These are phyloP conservation scores for Oryza punctata DNA, from an alignment of 176 grass and related monocot genomes.

Conservation along the genomic window DNA sequence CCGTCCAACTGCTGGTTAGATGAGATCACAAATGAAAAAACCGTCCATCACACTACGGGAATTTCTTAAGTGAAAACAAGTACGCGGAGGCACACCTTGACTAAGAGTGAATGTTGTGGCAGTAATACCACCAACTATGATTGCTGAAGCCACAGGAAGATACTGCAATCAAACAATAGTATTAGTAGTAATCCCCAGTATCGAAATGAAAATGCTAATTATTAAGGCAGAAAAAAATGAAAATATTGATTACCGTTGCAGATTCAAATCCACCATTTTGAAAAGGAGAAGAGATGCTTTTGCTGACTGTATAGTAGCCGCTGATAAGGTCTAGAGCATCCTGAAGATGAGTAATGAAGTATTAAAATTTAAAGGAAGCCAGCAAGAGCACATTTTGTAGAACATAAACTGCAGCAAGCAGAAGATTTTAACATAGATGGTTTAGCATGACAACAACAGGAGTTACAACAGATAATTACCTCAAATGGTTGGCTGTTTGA, in stretches of 20 bases:
- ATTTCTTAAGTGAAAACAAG: neutral
- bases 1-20: constrained; percentile 50
- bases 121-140: constrained; percentile 87
- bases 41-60: neutral
- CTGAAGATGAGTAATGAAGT: constrained; percentile 54
- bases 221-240: constrained; percentile 19
- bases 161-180: constrained; percentile 58
- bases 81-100: constrained; percentile 62
- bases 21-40: constrained; percentile 1
- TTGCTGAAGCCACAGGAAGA: constrained; percentile 83
- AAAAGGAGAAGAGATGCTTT: constrained; percentile 67
- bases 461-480: constrained; percentile 7
- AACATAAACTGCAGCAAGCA: constrained; percentile 8
- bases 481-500: constrained; percentile 19
- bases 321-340: constrained; percentile 95
- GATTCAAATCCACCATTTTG: constrained; percentile 73
- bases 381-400: constrained; percentile 3
- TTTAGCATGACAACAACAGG: constrained; percentile 14
- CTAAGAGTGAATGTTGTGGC: constrained; percentile 79
- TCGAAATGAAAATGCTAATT: constrained; percentile 1
- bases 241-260: constrained; percentile 54
- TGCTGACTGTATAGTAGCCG: constrained; percentile 68
- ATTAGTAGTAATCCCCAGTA: neutral
- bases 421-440: constrained; percentile 13
- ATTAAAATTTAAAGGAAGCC: constrained; percentile 19